phyloP scores from a whole-genome alignment of 768 basidiomycete genomes.

The Xerocomellus chrysenteron region DNA sequence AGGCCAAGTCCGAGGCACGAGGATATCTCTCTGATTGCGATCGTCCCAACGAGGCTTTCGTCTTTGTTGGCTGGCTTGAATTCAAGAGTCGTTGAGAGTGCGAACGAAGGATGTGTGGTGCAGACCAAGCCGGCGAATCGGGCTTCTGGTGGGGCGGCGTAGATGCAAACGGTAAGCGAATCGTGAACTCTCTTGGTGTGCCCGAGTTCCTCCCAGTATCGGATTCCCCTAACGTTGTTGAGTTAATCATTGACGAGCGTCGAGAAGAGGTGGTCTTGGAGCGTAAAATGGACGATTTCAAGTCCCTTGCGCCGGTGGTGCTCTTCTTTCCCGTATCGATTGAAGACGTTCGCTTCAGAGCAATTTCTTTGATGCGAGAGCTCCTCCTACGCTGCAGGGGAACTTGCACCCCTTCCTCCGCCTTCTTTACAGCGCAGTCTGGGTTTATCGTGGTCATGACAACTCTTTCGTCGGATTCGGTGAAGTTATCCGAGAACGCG shows the following conservation, averaged over 20 bases:
- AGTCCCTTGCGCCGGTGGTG: not conserved
- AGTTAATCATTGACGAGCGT: not conserved
- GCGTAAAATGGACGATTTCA: conserved; percentile 13
- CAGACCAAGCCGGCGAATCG: conserved; percentile 3
- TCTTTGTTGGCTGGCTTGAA: not conserved
- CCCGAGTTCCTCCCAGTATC: not conserved
- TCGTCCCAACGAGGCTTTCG: conserved; percentile 13
- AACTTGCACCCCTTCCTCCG: not conserved
- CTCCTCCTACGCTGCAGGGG: conserved; percentile 21
- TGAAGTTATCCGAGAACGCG: not conserved
- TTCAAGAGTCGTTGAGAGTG: conserved; percentile 21
- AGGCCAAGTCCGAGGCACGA: conserved; percentile 17
- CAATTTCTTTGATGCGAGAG: conserved; percentile 20
- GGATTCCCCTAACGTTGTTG: not conserved
- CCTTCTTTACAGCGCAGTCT: not conserved
- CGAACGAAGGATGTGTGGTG: conserved; percentile 26
- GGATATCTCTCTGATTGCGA: conserved; percentile 28
- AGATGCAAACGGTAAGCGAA: conserved; percentile 25
- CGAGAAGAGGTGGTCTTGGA: conserved; percentile 9
- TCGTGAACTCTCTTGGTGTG: conserved; percentile 15
- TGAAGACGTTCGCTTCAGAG: conserved; percentile 13
- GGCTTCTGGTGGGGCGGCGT: conserved; percentile 14
- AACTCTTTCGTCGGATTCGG: not conserved
- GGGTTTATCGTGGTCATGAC: not conserved
- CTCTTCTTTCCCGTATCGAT: not conserved